phyloP scores from a whole-genome alignment of 2,329 filamentous ascomycete species.

The Fusarium caatingaense region DNA sequence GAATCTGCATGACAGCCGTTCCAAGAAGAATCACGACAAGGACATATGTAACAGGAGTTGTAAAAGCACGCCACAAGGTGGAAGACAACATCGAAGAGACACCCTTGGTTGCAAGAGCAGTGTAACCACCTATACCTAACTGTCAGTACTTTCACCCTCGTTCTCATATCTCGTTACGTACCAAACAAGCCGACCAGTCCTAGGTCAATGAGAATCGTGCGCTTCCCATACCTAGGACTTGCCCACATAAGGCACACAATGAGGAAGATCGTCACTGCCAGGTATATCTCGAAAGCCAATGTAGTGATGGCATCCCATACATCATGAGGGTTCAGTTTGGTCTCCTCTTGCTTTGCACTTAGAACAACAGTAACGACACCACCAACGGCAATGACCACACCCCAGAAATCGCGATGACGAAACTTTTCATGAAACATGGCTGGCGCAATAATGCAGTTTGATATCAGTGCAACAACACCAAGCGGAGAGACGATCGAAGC shows the following conservation, averaged over 20 bases:
- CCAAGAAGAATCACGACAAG: slow-evolving; percentile 81
- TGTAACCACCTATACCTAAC: slow-evolving; percentile 80
- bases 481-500: slow-evolving; percentile 97
- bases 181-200: slow-evolving; percentile 94
- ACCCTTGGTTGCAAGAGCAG: slow-evolving; percentile 95
- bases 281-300: slow-evolving; percentile 90
- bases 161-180: slow-evolving; percentile 55
- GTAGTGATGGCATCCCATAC: slow-evolving; percentile 90
- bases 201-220: slow-evolving; percentile 89
- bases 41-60: slow-evolving; percentile 90
- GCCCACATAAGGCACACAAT: slow-evolving; percentile 84
- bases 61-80: slow-evolving; percentile 87
- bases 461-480: slow-evolving; percentile 95
- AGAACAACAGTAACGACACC: slow-evolving; percentile 94
- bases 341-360: slow-evolving; percentile 89
- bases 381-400: slow-evolving; percentile 85
- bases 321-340: slow-evolving; percentile 88
- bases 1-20: slow-evolving; percentile 96
- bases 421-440: slow-evolving; percentile 93
- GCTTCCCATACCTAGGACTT: slow-evolving; percentile 85
- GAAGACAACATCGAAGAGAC: slow-evolving; percentile 95
- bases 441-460: slow-evolving; percentile 96
- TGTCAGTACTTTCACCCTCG: slow-evolving; percentile 17
- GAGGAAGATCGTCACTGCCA: slow-evolving; percentile 78
- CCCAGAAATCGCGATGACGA: slow-evolving; percentile 84